phyloP scores from a whole-genome alignment of 148 eudicot species.

The Rhododendron ferrugineum region DNA sequence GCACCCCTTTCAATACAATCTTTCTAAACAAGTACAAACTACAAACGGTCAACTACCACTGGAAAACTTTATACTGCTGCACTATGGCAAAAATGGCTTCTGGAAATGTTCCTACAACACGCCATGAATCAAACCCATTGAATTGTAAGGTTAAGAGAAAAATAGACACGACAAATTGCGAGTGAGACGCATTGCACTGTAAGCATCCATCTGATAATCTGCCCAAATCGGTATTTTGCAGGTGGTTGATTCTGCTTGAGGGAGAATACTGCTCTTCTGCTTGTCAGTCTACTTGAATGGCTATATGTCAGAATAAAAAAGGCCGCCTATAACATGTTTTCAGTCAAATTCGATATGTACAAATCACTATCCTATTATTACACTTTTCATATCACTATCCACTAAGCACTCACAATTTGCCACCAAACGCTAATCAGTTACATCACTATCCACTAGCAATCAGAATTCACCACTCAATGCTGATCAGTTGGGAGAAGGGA shows the following conservation, averaged over 20 bases:
- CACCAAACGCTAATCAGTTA: background rate
- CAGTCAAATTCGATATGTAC: background rate
- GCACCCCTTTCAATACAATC: background rate
- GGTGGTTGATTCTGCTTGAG: background rate
- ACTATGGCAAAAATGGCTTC: background rate
- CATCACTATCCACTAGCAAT: background rate
- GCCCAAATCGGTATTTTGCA: background rate
- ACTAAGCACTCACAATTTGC: background rate
- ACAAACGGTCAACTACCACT: background rate
- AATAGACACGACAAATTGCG: background rate
- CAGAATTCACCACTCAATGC: background rate
- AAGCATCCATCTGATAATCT: background rate
- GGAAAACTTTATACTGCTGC: background rate
- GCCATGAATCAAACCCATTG: background rate
- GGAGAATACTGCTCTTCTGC: background rate
- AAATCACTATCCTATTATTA: background rate
- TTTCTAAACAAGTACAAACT: background rate
- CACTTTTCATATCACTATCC: background rate
- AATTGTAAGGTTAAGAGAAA: background rate
- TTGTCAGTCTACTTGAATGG: background rate
- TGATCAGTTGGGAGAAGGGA: background rate
- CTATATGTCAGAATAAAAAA: background rate
- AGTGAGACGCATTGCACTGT: background rate
- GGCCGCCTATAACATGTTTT: background rate
- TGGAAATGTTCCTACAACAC: background rate